These are phyloP conservation scores for Starmerella khaoyaiensis DNA, from an alignment of 805 yeast species.

Conservation along the genomic window DNA sequence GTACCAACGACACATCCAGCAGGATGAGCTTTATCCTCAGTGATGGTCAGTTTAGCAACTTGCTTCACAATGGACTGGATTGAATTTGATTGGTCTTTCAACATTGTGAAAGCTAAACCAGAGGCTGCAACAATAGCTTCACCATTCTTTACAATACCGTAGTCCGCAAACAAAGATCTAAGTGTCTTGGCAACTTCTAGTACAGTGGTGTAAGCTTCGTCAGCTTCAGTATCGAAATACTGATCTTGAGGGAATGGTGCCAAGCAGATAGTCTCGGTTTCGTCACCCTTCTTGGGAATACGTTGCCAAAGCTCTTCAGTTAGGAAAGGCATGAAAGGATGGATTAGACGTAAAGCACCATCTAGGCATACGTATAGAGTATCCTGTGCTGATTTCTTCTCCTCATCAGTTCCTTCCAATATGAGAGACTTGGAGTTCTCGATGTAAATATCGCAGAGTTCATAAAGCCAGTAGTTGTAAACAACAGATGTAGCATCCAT, in stretches of 20 bases:
- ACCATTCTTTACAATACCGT: conserved; percentile 77
- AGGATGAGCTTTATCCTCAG: conserved; percentile 51
- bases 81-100: conserved; percentile 63
- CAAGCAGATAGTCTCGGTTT: conserved; percentile 52
- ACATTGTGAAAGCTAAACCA: conserved; percentile 39
- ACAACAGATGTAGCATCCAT: conserved; percentile 74
- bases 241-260: conserved; percentile 65
- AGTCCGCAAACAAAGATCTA: conserved; percentile 84
- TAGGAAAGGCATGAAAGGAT: conserved; percentile 96
- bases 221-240: conserved; percentile 52
- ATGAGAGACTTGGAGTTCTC: conserved; percentile 92
- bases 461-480: conserved; percentile 88
- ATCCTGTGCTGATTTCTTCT: conserved; percentile 81
- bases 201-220: conserved; percentile 66
- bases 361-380: conserved; percentile 88
- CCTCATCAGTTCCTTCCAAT: conserved; percentile 76
- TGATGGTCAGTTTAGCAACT: conserved; percentile 60
- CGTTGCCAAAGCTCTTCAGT: conserved; percentile 99
- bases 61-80: conserved; percentile 87
- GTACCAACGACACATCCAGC: conserved; percentile 81
- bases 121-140: conserved; percentile 68
- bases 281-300: conserved; percentile 73
- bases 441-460: conserved; percentile 93
- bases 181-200: conserved; percentile 80
- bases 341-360: conserved; percentile 79